phyloP scores from a whole-genome alignment of 305 asterid species.

The Fraxinus velutina region DNA sequence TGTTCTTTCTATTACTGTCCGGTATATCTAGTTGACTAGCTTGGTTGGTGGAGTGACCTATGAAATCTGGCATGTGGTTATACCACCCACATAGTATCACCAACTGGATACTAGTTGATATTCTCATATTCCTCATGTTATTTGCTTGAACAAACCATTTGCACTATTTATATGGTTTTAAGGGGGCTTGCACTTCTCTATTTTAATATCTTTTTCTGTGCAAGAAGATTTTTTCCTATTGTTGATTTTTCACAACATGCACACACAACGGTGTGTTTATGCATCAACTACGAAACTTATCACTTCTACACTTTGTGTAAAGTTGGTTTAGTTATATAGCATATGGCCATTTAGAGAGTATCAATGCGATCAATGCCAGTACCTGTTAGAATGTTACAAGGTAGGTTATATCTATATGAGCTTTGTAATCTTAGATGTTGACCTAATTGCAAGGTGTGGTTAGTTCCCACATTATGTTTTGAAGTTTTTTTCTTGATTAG shows the following conservation, averaged over 20 bases:
- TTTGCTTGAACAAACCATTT: background rate
- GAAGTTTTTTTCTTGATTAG: background rate
- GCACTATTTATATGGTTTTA: background rate
- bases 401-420: background rate
- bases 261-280: background rate
- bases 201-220: background rate
- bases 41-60: slow-evolving; percentile 5
- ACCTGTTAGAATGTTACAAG: background rate
- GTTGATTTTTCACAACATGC: background rate
- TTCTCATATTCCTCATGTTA: background rate
- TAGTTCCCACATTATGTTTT: background rate
- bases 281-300: background rate
- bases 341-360: background rate
- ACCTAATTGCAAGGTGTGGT: background rate
- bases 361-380: background rate
- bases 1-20: background rate
- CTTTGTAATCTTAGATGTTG: background rate
- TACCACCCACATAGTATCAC: background rate
- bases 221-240: background rate
- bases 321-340: background rate
- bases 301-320: background rate
- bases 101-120: background rate
- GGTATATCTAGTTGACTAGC: background rate
- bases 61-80: background rate
- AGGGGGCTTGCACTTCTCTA: background rate